Conservation (phyloP, 495 filamentous ascomycete genomes). For the Niebla homalea region DNA sequence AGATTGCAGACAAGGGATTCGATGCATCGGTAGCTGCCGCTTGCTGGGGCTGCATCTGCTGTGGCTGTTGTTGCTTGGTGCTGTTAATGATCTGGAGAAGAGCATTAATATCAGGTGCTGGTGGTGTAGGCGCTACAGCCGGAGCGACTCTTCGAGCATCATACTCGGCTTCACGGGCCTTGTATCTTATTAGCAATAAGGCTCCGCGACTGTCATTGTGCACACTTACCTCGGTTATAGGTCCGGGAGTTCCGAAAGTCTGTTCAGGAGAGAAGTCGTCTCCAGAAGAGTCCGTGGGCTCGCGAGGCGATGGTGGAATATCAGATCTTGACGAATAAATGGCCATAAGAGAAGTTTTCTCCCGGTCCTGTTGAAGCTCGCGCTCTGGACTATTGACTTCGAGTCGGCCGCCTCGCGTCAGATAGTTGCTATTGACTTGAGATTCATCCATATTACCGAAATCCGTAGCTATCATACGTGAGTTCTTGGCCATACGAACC, state of each 20-base stretch:
- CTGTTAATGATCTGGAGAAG: slow-evolving; percentile 35
- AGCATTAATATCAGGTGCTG: slow-evolving; percentile 31
- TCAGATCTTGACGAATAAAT: slow-evolving; percentile 62
- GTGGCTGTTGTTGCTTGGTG: slow-evolving; percentile 18
- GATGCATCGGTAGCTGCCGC: slow-evolving; percentile 19
- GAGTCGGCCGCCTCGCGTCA: slow-evolving; percentile 46
- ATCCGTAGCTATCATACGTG: slow-evolving; percentile 35
- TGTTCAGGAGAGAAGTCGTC: slow-evolving; percentile 23
- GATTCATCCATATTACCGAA: slow-evolving; percentile 38
- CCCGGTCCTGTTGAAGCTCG: slow-evolving; percentile 53
- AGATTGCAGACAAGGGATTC: slow-evolving; percentile 32
- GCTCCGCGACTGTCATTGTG: background rate
- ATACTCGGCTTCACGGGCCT: slow-evolving; percentile 36
- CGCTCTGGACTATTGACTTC: slow-evolving; percentile 51
- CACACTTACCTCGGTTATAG: slow-evolving; percentile 32
- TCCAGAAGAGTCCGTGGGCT: slow-evolving; percentile 39
- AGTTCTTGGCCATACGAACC: slow-evolving; percentile 9
- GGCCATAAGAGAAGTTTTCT: slow-evolving; percentile 69
- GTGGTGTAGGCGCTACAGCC: slow-evolving; percentile 19
- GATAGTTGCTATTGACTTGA: slow-evolving; percentile 40
- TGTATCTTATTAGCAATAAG: slow-evolving; percentile 3
- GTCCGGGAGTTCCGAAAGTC: slow-evolving; percentile 37
- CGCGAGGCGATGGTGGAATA: slow-evolving; percentile 64
- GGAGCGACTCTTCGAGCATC: slow-evolving; percentile 28
- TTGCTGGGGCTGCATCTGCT: slow-evolving; percentile 24